A percentile compares a stretch with the other conserved stretches of the same genome.
Conservation (phyloP, 352 stramenopile genomes). For the Stephanocyclus meneghinianus region DNA sequence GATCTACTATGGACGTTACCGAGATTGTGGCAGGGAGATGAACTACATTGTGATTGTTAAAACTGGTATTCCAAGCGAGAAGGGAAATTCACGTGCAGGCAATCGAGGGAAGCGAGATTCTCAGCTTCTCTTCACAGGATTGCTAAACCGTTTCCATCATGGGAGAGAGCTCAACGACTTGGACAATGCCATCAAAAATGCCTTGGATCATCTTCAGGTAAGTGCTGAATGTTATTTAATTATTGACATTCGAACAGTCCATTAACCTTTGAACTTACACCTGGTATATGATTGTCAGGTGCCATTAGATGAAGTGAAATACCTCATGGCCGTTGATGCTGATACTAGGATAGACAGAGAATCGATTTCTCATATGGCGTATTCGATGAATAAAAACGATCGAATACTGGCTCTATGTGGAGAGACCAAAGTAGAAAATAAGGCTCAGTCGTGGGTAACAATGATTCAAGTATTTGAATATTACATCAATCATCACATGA, state of each 20-base stretch:
- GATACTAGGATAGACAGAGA: slow-evolving; percentile 57
- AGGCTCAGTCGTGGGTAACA: slow-evolving; percentile 56
- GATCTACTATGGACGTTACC: slow-evolving; percentile 58
- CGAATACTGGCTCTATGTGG: slow-evolving; percentile 62
- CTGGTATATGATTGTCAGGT: no score
- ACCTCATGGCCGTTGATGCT: slow-evolving; percentile 71
- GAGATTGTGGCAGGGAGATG: slow-evolving; percentile 55
- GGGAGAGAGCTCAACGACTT: slow-evolving; percentile 55
- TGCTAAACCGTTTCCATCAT: slow-evolving; percentile 66
- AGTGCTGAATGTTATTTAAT: no score
- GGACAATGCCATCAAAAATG: slow-evolving; percentile 51
- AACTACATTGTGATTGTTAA: slow-evolving; percentile 73
- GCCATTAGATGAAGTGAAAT: slow-evolving; percentile 53
- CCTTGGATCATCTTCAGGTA: slow-evolving; percentile 52
- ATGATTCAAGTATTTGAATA: slow-evolving; percentile 78
- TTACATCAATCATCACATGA: slow-evolving; percentile 65
- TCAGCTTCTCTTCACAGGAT: slow-evolving; percentile 61
- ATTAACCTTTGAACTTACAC: no score
- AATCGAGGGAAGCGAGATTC: slow-evolving; percentile 72
- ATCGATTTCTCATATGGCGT: slow-evolving; percentile 63
- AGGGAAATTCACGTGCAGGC: slow-evolving; percentile 44
- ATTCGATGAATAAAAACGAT: slow-evolving; percentile 63
- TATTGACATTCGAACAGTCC: no score
- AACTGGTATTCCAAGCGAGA: slow-evolving; percentile 49
- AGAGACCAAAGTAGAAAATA: slow-evolving; percentile 73